Evolutionary conservation across 169 alveolate species (phyloP).

Genomic region (Neospora caninum): DNA sequence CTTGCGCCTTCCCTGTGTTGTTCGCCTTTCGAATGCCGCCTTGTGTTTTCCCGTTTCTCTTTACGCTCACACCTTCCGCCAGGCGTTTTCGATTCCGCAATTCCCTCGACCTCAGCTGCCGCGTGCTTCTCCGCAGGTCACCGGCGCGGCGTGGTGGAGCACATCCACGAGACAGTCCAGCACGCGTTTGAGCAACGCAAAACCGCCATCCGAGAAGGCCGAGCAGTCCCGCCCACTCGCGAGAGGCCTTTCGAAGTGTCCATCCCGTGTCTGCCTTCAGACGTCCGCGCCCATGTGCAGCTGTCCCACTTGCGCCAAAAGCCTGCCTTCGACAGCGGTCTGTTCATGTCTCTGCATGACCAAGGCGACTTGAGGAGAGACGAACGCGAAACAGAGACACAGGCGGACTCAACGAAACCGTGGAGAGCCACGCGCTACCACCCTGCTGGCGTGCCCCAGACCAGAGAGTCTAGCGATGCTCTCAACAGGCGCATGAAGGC

Average conservation of each 20-base stretch:
- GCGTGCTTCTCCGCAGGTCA: background rate
- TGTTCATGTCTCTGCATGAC: background rate
- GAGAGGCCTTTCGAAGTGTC: constrained; percentile 2
- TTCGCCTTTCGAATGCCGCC: background rate
- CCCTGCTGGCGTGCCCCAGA: background rate
- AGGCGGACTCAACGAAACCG: background rate
- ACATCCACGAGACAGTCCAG: constrained; percentile 19
- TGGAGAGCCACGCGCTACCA: background rate
- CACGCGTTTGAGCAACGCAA: background rate
- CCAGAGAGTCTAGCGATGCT: background rate
- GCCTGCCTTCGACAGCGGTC: background rate
- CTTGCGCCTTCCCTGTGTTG: too few species aligned
- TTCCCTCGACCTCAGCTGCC: background rate
- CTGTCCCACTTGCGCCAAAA: background rate
- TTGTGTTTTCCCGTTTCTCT: background rate
- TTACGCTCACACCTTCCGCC: background rate
- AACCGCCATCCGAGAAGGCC: background rate
- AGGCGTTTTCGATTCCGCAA: background rate
- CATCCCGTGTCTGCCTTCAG: constrained; percentile 18
- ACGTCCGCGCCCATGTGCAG: constrained; percentile 8
- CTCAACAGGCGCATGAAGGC: background rate
- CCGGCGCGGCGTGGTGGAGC: constrained; percentile 6
- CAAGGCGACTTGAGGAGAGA: background rate
- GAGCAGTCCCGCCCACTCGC: background rate
- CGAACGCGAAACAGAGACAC: background rate